A percentile compares a stretch with the other conserved stretches of the same genome.
These are phyloP conservation scores for Halophytophthora polymorphica DNA, from an alignment of 352 stramenopile species.

Conservation along the genomic window DNA sequence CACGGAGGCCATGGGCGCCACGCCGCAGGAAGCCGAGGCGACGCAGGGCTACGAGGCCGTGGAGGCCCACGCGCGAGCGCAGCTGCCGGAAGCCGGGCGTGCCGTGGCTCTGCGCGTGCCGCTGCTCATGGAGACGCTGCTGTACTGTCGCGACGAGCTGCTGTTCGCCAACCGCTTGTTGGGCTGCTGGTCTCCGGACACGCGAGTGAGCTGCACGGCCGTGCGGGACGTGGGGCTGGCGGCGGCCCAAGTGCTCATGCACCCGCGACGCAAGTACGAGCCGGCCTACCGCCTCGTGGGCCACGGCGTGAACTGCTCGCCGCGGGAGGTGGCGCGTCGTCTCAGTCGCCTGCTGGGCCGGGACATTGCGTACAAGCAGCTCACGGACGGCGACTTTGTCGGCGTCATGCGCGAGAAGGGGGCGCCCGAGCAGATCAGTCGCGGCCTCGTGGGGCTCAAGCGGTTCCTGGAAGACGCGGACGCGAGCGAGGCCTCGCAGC, in stretches of 20 bases:
- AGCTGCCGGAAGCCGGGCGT: constrained; percentile 31
- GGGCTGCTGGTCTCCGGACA: constrained; percentile 44
- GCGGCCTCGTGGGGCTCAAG: constrained; percentile 54
- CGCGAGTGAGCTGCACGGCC: constrained; percentile 60
- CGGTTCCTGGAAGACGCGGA: constrained; percentile 50
- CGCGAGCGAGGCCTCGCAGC: no score
- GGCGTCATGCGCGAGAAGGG: constrained; percentile 51
- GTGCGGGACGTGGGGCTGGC: constrained; percentile 60
- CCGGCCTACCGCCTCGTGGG: constrained; percentile 53
- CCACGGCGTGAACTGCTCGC: constrained; percentile 34
- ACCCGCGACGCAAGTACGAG: constrained; percentile 48
- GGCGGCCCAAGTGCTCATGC: constrained; percentile 42
- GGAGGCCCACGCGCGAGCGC: constrained; percentile 54
- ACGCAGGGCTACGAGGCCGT: constrained; percentile 56
- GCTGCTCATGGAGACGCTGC: constrained; percentile 71
- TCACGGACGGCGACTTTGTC: constrained; percentile 40
- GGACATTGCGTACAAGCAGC: constrained; percentile 50
- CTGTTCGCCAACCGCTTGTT: constrained; percentile 63
- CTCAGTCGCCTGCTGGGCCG: constrained; percentile 37
- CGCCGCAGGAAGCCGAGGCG: constrained; percentile 11
- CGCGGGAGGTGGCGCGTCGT: constrained; percentile 34
- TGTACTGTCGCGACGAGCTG: constrained; percentile 75
- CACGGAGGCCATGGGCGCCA: constrained; percentile 19
- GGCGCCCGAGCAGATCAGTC: constrained; percentile 39
- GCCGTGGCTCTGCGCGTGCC: constrained; percentile 64